Evolutionary conservation across 2,329 filamentous ascomycete species (phyloP), one percentile per base, ranked within the genome.

Genomic region (Colletotrichum lentis): DNA sequence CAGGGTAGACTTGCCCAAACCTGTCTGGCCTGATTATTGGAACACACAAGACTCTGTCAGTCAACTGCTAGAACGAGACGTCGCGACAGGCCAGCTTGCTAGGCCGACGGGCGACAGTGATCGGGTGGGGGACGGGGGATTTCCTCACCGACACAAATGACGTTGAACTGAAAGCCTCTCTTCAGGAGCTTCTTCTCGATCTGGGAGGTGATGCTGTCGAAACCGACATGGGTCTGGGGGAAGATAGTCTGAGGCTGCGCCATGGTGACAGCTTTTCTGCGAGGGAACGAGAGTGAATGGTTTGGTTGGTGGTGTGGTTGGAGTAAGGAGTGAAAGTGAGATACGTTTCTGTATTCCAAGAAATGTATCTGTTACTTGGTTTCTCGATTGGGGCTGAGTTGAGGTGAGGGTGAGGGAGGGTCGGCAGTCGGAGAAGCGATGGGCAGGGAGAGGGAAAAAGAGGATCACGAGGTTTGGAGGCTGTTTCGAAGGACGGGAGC

Each of bases 171-270:
- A 84, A 99, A 99, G 76, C 96, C 96, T 84, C 96, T 94, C 89
- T 99, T 99, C 85, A 99, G 83, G 80, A 98, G 91, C 91, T 99
- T 99, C 85, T 93, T 92, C 90, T 99, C 96, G 77, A 99, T 99
- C 87, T 99, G 96, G 74, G 91, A 94, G 76, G 96, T 99, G 87
- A 99, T 99, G 86, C 94, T 97, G 86, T 99, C 96, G 86, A 99
- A 99, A 89, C 96, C 96, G 82, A 99, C 96, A 87, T 98, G 96
- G 91, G 91, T 97, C 81, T 96, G 91, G 78, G 96, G 96, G 83
- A 93, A 96, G 80, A 91, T 88, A 77, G 89, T 89, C 77, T 88
- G 84, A 78, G 89, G 79, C 80, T 83, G 81, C 73, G 83, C 82
- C 83, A 85, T 86, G 75, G 78, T 83, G 77, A 76, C 70, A 62